Conservation (phyloP, 257 asterid species). For the Ballota nigra region DNA sequence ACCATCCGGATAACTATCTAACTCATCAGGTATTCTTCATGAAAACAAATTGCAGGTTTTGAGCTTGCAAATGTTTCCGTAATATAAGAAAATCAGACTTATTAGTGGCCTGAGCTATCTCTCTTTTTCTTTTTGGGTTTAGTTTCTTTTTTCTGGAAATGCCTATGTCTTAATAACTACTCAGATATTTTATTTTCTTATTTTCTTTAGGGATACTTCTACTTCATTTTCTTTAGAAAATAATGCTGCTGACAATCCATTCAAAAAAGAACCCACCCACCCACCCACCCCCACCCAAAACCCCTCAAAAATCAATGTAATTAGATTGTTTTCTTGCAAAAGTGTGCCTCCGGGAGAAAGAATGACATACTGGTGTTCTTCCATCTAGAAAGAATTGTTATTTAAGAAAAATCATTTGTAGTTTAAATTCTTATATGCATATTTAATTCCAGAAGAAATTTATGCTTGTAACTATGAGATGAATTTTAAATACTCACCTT, state of each 20-base stretch:
- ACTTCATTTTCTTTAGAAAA: background rate
- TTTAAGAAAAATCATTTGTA: background rate
- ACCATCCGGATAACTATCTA: slow-evolving; percentile 85
- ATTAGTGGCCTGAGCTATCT: background rate
- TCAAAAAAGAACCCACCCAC: background rate
- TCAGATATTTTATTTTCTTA: background rate
- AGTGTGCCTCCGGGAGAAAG: slow-evolving; percentile 5
- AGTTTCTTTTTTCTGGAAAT: background rate
- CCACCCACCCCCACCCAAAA: no score
- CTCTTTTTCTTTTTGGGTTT: background rate
- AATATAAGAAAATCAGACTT: slow-evolving; percentile 6
- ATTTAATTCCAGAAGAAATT: background rate
- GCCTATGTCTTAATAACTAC: background rate
- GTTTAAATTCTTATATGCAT: background rate
- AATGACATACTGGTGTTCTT: background rate
- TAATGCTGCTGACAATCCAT: background rate
- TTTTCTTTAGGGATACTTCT: background rate
- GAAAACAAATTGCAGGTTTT: background rate
- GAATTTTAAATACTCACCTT: background rate
- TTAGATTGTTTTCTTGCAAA: background rate
- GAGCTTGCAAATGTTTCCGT: background rate
- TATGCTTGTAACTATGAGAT: background rate
- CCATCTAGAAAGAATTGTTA: slow-evolving; percentile 4
- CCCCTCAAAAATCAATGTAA: background rate
- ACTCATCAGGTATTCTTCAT: slow-evolving; percentile 70